These are phyloP conservation scores for Colletotrichum melonis DNA, from an alignment of 2,329 filamentous ascomycete genomes.

Conservation along the genomic window DNA sequence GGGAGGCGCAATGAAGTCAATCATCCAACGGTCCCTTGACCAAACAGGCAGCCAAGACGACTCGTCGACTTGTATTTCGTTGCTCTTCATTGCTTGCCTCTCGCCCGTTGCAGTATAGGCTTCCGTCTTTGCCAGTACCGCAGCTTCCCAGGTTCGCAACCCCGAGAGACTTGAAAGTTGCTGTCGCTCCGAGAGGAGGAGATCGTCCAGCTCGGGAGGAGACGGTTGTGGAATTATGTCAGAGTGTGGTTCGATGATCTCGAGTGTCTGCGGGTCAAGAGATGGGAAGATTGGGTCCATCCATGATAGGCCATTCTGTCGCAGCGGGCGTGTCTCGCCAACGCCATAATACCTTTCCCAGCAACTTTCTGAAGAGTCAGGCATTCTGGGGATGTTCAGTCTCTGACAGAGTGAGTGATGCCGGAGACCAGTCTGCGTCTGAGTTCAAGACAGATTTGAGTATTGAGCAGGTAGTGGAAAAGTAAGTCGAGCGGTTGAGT, in stretches of 20 bases:
- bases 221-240: not conserved
- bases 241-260: not conserved
- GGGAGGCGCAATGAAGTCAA: slow-evolving; percentile 8
- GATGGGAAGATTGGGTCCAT: slow-evolving; percentile 12
- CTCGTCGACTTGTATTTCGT: slow-evolving; percentile 15
- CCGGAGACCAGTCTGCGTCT: not conserved
- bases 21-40: slow-evolving; percentile 27
- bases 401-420: not conserved
- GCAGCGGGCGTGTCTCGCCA: slow-evolving; percentile 1
- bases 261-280: slow-evolving; percentile 15
- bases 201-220: slow-evolving; percentile 20
- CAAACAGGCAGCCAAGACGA: slow-evolving; percentile 27
- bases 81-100: not conserved
- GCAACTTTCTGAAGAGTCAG: not conserved
- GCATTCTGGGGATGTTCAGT: not conserved
- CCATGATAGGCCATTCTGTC: slow-evolving; percentile 18
- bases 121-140: not conserved
- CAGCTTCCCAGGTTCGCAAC: slow-evolving; percentile 32
- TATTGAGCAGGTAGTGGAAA: not conserved
- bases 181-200: slow-evolving; percentile 15
- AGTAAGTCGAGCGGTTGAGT: not conserved
- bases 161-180: slow-evolving; percentile 15
- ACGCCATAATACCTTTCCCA: slow-evolving; percentile 3
- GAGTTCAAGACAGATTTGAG: not conserved
- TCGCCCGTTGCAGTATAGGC: not conserved